phyloP scores from a whole-genome alignment of 768 basidiomycete species.

The Mycena vitilis region DNA sequence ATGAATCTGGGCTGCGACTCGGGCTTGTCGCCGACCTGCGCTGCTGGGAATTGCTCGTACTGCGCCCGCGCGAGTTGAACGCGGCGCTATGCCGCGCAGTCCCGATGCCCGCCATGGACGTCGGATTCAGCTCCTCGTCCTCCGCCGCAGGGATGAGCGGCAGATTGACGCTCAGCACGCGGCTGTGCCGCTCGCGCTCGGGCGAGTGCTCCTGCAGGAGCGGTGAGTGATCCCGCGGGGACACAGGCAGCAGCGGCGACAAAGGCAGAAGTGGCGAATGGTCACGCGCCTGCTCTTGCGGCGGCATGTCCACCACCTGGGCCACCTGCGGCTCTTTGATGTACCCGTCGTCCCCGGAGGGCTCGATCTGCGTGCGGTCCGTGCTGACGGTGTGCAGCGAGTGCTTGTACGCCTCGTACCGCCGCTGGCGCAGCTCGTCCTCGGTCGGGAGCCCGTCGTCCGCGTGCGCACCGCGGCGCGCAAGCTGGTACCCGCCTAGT shows the following conservation, averaged over 20 bases:
- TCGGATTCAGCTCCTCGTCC: conserved; percentile 13
- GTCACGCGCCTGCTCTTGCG: too few relatives aligned
- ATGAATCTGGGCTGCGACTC: conserved; percentile 13
- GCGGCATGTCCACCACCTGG: too few relatives aligned
- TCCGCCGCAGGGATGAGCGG: conserved; percentile 27
- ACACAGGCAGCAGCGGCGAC: conserved; percentile 6
- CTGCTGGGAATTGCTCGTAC: not conserved
- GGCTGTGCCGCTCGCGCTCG: conserved; percentile 18
- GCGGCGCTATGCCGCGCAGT: conserved; percentile 22
- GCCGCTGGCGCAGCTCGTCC: conserved; percentile 53
- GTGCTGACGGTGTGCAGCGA: conserved; percentile 48
- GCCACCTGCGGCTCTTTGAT: not conserved
- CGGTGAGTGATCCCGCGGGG: conserved; percentile 18
- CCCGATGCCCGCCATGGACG: conserved; percentile 31
- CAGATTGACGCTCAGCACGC: conserved; percentile 24
- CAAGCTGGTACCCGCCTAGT: conserved; percentile 20
- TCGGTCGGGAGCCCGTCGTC: conserved; percentile 46
- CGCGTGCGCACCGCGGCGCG: conserved; percentile 39
- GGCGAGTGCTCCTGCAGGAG: conserved; percentile 8
- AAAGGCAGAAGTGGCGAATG: not conserved
- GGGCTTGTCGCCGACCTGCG: conserved; percentile 5
- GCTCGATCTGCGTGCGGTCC: conserved; percentile 45
- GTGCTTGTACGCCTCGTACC: conserved; percentile 53
- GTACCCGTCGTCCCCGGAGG: conserved; percentile 5
- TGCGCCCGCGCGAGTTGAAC: conserved; percentile 7